Percentiles rank a stretch among this genome's conserved stretches.
These are phyloP conservation scores for Melampsora americana DNA, from an alignment of 1,284 basidiomycete genomes.

Conservation along the genomic window DNA sequence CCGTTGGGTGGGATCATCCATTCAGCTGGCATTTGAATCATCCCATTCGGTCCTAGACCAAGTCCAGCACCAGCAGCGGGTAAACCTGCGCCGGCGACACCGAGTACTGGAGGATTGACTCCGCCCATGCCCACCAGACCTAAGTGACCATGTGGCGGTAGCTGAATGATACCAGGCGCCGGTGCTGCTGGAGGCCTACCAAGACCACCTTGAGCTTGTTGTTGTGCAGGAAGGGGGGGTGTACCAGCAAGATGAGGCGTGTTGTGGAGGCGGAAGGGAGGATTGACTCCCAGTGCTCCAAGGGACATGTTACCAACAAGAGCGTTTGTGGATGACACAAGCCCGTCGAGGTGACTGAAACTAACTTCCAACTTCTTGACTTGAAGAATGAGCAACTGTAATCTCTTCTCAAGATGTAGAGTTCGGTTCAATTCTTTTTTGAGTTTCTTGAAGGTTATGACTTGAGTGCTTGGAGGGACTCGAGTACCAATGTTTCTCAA, in stretches of 20 bases:
- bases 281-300: neutral
- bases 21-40: slow-evolving; percentile 14
- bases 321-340: slow-evolving; percentile 11
- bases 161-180: neutral
- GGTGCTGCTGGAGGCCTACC: neutral
- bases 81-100: slow-evolving; percentile 17
- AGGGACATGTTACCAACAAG: slow-evolving; percentile 2
- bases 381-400: slow-evolving; percentile 30
- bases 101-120: neutral
- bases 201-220: neutral
- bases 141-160: neutral
- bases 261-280: slow-evolving; percentile 18
- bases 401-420: slow-evolving; percentile 22
- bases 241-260: neutral
- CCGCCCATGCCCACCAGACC: neutral
- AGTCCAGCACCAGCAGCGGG: slow-evolving; percentile 14
- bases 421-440: slow-evolving; percentile 30
- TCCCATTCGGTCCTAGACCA: slow-evolving; percentile 12
- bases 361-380: slow-evolving; percentile 26
- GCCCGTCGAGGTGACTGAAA: slow-evolving; percentile 22
- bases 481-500: neutral
- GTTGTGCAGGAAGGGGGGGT: slow-evolving; percentile 11
- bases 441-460: slow-evolving; percentile 17
- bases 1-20: slow-evolving; percentile 16
- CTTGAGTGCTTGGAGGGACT: slow-evolving; percentile 5